Percentiles rank a stretch among this genome's conserved stretches.
Evolutionary conservation across 768 basidiomycete genomes (phyloP).

Genomic region (Rhizopogon roseolus): DNA sequence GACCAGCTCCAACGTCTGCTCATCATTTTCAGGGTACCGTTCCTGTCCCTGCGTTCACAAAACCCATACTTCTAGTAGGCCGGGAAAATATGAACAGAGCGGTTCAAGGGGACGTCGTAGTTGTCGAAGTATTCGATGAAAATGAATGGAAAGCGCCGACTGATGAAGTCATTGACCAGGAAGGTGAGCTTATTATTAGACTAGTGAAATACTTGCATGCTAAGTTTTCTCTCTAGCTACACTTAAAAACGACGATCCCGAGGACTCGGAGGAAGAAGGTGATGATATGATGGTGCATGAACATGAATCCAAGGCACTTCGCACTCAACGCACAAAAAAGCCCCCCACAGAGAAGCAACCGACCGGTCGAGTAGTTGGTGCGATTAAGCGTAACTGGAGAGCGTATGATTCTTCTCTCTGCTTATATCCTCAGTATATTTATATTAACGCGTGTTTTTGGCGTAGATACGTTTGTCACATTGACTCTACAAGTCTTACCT

Average conservation of each 20-base stretch:
- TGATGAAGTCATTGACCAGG: conserved; percentile 93
- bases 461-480: conserved; percentile 90
- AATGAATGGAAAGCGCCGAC: conserved; percentile 89
- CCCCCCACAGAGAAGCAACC: conserved; percentile 68
- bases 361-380: conserved; percentile 86
- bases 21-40: conserved; percentile 63
- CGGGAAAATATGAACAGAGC: conserved; percentile 95
- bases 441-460: neutral
- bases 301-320: conserved; percentile 40
- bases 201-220: neutral
- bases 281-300: conserved; percentile 26
- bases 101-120: conserved; percentile 90
- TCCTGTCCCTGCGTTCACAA: conserved; percentile 63
- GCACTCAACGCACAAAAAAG: conserved; percentile 17
- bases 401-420: conserved; percentile 51
- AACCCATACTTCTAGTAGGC: conserved; percentile 80
- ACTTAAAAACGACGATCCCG: conserved; percentile 83
- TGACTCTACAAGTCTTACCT: conserved; percentile 82
- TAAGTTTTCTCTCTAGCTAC: conserved; percentile 46
- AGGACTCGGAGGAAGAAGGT: conserved; percentile 63
- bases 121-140: conserved; percentile 82
- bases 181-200: conserved; percentile 44
- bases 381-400: conserved; percentile 95
- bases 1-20: neutral
- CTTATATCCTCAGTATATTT: neutral